These are phyloP conservation scores for Hanseniaspora vineae DNA, from an alignment of 805 yeast species.

Conservation along the genomic window DNA sequence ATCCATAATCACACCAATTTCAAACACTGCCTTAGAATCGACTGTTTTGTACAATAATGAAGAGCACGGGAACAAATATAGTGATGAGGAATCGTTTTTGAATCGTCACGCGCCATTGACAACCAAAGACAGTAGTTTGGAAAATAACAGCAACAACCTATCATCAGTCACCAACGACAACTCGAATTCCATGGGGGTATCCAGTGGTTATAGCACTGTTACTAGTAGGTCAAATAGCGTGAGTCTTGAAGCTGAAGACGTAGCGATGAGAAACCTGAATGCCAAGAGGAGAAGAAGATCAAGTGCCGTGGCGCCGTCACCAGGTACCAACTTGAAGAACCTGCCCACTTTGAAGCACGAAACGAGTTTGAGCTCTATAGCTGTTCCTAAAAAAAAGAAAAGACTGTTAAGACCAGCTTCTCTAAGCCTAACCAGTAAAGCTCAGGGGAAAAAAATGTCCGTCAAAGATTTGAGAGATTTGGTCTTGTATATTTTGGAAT, in stretches of 20 bases:
- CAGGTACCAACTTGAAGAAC: background rate
- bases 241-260: background rate
- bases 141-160: background rate
- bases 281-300: conserved; percentile 15
- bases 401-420: conserved; percentile 16
- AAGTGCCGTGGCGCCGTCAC: conserved; percentile 8
- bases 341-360: background rate
- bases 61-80: background rate
- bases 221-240: no score
- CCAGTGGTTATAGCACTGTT: no score
- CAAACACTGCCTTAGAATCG: background rate
- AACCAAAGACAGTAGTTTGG: background rate
- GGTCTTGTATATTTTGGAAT: conserved; percentile 29
- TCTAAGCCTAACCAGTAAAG: conserved; percentile 25
- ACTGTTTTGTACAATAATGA: background rate
- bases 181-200: no score
- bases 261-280: background rate
- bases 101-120: background rate
- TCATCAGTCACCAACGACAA: no score
- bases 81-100: background rate
- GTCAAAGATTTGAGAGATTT: conserved; percentile 35
- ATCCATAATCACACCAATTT: background rate
- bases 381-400: conserved; percentile 20
- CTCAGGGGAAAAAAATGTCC: conserved; percentile 17
- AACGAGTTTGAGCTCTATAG: background rate